Conservation (phyloP, 1,284 basidiomycete species). For the Trichosporon coremiiforme region DNA sequence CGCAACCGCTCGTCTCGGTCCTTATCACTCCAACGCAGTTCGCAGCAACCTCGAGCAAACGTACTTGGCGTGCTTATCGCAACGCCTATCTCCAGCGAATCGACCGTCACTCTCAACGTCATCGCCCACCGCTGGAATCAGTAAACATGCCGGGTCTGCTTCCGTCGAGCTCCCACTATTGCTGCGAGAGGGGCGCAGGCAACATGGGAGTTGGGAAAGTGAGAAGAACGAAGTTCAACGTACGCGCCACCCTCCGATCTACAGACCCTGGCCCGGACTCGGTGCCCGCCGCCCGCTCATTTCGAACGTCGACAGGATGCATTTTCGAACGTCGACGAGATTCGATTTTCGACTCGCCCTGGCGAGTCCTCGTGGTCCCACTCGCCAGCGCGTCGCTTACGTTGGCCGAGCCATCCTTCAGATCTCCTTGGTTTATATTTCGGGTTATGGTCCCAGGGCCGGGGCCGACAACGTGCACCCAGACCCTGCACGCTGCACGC, state of each 20-base stretch:
- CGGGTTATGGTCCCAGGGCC: no score
- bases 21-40: background rate
- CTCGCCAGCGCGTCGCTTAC: no score
- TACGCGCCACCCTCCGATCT: background rate
- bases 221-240: background rate
- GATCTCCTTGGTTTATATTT: no score
- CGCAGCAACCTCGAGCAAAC: background rate
- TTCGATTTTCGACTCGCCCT: no score
- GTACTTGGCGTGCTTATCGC: slow-evolving; percentile 4
- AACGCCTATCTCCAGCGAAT: background rate
- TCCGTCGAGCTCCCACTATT: background rate
- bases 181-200: background rate
- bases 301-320: background rate
- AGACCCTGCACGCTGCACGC: no score
- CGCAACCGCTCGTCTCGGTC: background rate
- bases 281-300: slow-evolving; percentile 4
- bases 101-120: background rate
- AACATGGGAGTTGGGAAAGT: background rate
- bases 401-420: no score
- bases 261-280: background rate
- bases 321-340: no score
- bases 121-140: background rate
- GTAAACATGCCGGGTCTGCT: background rate
- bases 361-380: no score
- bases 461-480: no score